phyloP scores from a whole-genome alignment of 169 alveolate species.

The Cryptosporidium sp. region DNA sequence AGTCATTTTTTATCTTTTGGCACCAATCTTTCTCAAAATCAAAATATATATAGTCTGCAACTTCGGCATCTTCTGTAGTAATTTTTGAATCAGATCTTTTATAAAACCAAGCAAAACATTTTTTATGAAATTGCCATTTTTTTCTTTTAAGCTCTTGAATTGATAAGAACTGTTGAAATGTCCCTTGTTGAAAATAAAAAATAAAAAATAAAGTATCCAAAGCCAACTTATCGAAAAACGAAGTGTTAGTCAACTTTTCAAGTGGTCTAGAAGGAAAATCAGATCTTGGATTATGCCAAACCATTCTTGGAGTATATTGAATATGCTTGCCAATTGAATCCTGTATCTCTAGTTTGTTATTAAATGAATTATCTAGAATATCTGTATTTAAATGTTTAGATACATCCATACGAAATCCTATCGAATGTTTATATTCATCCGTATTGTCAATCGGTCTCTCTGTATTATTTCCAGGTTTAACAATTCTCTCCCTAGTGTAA shows the following conservation, averaged over 20 bases:
- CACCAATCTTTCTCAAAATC: slow-evolving; percentile 82
- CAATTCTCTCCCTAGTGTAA: neutral
- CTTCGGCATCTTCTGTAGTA: slow-evolving; percentile 60
- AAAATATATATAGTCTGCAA: slow-evolving; percentile 78
- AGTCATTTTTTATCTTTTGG: slow-evolving; percentile 76
- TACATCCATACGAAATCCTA: slow-evolving; percentile 25
- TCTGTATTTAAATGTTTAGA: slow-evolving; percentile 35
- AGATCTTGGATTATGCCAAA: slow-evolving; percentile 70
- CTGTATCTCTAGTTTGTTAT: slow-evolving; percentile 13
- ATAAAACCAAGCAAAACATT: slow-evolving; percentile 82
- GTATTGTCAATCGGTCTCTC: neutral
- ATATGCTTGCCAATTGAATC: slow-evolving; percentile 68
- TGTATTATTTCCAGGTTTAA: slow-evolving; percentile 1
- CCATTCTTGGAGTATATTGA: slow-evolving; percentile 73
- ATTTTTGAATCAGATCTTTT: slow-evolving; percentile 77
- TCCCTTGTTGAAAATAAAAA: slow-evolving; percentile 82
- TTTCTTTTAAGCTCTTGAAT: slow-evolving; percentile 80
- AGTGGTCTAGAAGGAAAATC: slow-evolving; percentile 71
- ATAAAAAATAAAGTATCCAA: slow-evolving; percentile 82
- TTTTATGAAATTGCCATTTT: slow-evolving; percentile 81
- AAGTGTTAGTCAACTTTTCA: slow-evolving; percentile 21
- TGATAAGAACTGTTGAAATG: slow-evolving; percentile 80
- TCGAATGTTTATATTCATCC: slow-evolving; percentile 10
- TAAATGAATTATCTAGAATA: slow-evolving; percentile 38
- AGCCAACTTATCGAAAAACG: slow-evolving; percentile 69